Evolutionary conservation across 768 basidiomycete species (phyloP), one percentile per base, ranked within the genome.

Genomic region (Glaciozyma antarctica): DNA sequence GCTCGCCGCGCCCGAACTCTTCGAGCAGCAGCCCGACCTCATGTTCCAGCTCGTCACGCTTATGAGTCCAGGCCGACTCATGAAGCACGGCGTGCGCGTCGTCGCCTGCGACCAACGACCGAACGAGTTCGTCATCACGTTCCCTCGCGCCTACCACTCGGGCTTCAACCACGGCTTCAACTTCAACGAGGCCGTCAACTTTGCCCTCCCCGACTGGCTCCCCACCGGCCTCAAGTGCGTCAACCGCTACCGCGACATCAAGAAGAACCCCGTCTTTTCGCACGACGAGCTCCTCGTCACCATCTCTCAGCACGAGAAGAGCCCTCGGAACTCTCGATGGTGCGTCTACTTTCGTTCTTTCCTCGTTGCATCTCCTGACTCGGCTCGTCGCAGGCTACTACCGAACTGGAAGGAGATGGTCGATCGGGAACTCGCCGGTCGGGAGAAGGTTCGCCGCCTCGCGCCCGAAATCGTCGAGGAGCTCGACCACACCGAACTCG

Each of bases 101-200:
- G 91, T 84, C 74, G 91, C 88, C 41, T 93, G 89, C 80, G 94
- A 98, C 77, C 95, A 99, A 78, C 82, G 95, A 60, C 88, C 95
- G 26, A 91, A 93, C 58, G 95, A 98, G 79, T 94, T 97, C 76
- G 92, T 98, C 65, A 85, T 99, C 70, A 98, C 95, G 3, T 93
- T 91, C 77, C 95, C 95, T 0, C 92, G 94, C 78, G 92, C 92
- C 15, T 99, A 74, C 62, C 73, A 74, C 64, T 66, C 71, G 38
- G 73, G 71, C 34, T 98, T 97, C 80, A 98, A 98, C 76, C 95
- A 98, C 76, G 94, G 93, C 60, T 92, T 98, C 73, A 99, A 99
- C 78, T 93, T 97, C 80, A 97, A 97, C 76, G 95, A 98, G 79
- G 95, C 94, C 5, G 94, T 98, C 74, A 98, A 99, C 77, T 98